A percentile compares a stretch with the other conserved stretches of the same genome.
Conservation (phyloP, 441 rosid genomes). For the Eruca vesicaria region DNA sequence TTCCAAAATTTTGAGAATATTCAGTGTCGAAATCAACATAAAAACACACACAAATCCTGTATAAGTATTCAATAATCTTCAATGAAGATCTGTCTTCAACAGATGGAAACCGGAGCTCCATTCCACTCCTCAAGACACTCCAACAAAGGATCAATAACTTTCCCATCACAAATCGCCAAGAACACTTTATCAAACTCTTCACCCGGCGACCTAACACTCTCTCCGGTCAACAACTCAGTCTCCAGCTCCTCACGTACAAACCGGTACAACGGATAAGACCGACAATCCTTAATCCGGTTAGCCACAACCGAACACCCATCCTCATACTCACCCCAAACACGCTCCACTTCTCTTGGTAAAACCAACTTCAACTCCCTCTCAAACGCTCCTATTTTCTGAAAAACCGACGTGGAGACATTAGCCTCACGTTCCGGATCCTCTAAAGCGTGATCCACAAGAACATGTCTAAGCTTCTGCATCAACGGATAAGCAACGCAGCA, state of each 20-base stretch:
- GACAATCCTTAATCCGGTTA: constrained; percentile 50
- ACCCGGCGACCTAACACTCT: constrained; percentile 48
- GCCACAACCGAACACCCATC: constrained; percentile 31
- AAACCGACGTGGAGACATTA: constrained; percentile 34
- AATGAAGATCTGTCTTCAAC: constrained; percentile 36
- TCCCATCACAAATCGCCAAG: constrained; percentile 43
- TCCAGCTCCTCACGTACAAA: constrained; percentile 41
- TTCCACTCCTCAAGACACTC: constrained; percentile 53
- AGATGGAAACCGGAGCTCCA: constrained; percentile 47
- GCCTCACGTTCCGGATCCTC: constrained; percentile 33
- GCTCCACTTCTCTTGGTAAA: constrained; percentile 48
- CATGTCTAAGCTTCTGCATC: constrained; percentile 55
- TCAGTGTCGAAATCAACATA: background rate
- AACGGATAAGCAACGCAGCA: constrained; percentile 50
- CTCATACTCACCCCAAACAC: constrained; percentile 36
- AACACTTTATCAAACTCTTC: constrained; percentile 55
- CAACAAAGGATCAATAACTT: constrained; percentile 52
- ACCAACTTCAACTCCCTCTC: constrained; percentile 45
- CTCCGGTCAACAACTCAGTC: constrained; percentile 47
- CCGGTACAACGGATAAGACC: constrained; percentile 54
- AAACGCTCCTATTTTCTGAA: constrained; percentile 43
- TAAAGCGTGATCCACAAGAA: constrained; percentile 50
- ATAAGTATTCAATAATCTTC: background rate
- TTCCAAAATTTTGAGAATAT: background rate
- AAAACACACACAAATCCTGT: background rate